phyloP scores from a whole-genome alignment of 2,329 filamentous ascomycete genomes.

The Diaporthe longicolla region DNA sequence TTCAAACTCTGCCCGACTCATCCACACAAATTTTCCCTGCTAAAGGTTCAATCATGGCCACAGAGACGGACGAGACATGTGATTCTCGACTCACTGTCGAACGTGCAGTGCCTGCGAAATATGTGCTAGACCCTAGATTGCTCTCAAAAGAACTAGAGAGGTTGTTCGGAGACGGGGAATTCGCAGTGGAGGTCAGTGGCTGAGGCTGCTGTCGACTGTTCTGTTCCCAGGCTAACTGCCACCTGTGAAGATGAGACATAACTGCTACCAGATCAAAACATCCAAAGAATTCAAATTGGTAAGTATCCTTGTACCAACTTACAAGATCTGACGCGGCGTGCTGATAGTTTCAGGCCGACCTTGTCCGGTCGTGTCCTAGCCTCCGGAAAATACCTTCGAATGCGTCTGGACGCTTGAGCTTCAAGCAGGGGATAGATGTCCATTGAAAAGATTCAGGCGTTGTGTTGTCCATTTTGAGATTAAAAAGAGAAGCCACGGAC shows the following conservation, averaged over 20 bases:
- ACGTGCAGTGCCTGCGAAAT: slow-evolving; percentile 24
- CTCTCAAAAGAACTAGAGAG: slow-evolving; percentile 11
- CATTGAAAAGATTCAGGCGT: neutral
- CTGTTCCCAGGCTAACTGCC: neutral
- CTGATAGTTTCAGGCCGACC: slow-evolving; percentile 6
- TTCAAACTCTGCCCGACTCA: neutral
- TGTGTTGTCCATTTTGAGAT: neutral
- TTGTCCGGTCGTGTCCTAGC: neutral
- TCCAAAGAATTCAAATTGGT: slow-evolving; percentile 29
- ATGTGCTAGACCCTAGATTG: slow-evolving; percentile 22
- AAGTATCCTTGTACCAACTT: neutral
- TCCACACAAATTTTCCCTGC: too few species aligned
- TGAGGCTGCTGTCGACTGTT: neutral
- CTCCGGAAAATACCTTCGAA: slow-evolving; percentile 20
- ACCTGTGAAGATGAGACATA: slow-evolving; percentile 22
- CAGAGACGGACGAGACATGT: neutral
- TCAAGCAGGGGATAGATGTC: neutral
- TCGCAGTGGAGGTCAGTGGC: slow-evolving; percentile 18
- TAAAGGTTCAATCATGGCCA: neutral
- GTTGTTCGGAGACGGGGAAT: slow-evolving; percentile 6
- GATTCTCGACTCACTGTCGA: slow-evolving; percentile 9
- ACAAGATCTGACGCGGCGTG: too few species aligned
- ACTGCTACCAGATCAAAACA: slow-evolving; percentile 27
- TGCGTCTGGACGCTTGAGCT: slow-evolving; percentile 2
- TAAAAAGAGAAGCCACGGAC: too few species aligned